Evolutionary conservation across 1,284 basidiomycete species (phyloP), one percentile per base, ranked within the genome.

Genomic region (Taiwanofungus camphoratus): DNA sequence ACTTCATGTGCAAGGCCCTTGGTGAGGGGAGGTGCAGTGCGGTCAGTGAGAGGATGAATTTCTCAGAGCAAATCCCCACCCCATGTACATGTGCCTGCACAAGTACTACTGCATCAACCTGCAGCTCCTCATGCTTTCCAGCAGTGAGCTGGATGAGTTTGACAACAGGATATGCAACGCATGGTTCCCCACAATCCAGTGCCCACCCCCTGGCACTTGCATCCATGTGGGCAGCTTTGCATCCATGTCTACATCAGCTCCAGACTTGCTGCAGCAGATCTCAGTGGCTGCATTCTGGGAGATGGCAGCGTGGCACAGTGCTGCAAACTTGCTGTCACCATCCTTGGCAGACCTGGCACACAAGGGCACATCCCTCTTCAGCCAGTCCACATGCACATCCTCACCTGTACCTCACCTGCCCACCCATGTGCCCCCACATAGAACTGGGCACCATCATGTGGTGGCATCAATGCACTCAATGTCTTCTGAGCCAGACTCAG

Each of bases 211-310:
- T 33, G 2, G 38, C 42, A 3, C 45, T 41, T 71, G 79, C 9
- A 74, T 76, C 16, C 71, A 82, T 52, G 76, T 70, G 18, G 64
- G 67, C 36, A 82, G 79, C 60, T 57, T 69, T 46, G 73, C 73
- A n/a, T 80, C 79, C 3, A n/a, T n/a, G n/a, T n/a, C n/a, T n/a
- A n/a, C n/a, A n/a, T n/a, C n/a, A n/a, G n/a, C n/a, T n/a, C n/a
- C n/a, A n/a, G 79, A 84, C 38, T 65, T 74, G 9, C 78, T 77
- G 3, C 82, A 84, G 51, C 73, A 82, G 39, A 87, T 87, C 37
- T 84, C 81, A 7, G 79, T 87, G 20, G 84, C 84, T 3, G 85
- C 84, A 2, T 87, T 87, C 58, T 73, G 82, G 39, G 85, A 87
- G 66, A 82, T 76, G 27, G 82, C 86, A 44, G 80, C 82, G 8